Percentiles rank a stretch among this genome's conserved stretches.
Evolutionary conservation across 257 asterid genomes (phyloP).

Genomic region (Plantago elongata): DNA sequence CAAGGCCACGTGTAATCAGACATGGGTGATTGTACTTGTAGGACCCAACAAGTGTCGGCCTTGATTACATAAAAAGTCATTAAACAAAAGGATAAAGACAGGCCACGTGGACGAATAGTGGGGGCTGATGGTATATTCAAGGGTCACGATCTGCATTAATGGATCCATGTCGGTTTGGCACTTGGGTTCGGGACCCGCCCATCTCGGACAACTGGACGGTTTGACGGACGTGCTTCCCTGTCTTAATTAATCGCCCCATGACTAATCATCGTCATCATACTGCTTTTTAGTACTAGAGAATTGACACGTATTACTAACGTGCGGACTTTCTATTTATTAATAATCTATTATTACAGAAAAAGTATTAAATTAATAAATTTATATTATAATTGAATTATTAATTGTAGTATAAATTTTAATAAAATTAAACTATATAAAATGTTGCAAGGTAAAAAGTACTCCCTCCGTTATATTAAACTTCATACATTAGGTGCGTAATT

Average conservation of each 20-base stretch:
- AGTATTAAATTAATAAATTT: no score
- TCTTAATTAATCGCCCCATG: background rate
- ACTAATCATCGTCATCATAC: no score
- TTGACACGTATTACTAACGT: no score
- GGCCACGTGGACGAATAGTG: constrained; percentile 31
- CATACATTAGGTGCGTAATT: no score
- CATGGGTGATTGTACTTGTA: constrained; percentile 25
- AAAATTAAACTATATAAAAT: no score
- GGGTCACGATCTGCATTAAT: constrained; percentile 22
- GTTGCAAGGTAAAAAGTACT: no score
- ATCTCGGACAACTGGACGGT: constrained; percentile 37
- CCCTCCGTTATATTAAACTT: no score
- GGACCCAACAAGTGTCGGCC: constrained; percentile 51
- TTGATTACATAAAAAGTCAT: constrained; percentile 23
- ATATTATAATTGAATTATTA: no score
- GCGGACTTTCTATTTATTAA: no score
- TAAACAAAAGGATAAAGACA: background rate
- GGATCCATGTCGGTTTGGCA: constrained; percentile 22
- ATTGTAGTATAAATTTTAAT: no score
- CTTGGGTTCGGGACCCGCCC: constrained; percentile 22
- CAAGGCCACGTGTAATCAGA: constrained; percentile 17
- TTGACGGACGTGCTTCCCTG: constrained; percentile 12
- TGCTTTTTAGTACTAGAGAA: no score
- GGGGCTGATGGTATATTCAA: background rate
- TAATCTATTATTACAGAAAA: no score